Base-by-base conservation (phyloP, 768 basidiomycete species). In the Suillus americanus region DNA sequence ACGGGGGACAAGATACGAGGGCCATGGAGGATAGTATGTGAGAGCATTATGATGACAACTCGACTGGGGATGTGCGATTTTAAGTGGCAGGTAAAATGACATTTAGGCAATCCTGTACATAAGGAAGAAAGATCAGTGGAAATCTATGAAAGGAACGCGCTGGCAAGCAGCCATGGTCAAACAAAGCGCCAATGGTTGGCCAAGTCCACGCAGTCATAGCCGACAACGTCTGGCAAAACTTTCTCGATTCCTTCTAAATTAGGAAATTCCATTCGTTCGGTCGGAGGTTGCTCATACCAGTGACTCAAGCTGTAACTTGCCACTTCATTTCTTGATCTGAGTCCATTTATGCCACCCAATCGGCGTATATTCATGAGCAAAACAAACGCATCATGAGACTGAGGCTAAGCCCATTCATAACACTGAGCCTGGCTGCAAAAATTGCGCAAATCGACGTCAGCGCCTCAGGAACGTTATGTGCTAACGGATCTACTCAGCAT, bases 11-110 rank as follows among this genome's bases (percentile, higher is more conserved):
- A 62, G 10, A 70, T 69, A 55, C 77, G 70, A 50, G 81, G 73
- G 37, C 71, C 54, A 35, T 38, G 18, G 54, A 50, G 51, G 65
- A 76, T 60, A 68, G 69, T 71, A 64, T 79, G 78, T 54, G 79
- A 75, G 41, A 82, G 78, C 78, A 84, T 82, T 43, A 68, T 63
- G 65, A 84, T 82, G 51, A 68, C 62, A 64, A 65, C 68, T 28
- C 8, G 23, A 46, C 38, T 57, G 25, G 30, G 20, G 33, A 40
- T n/a, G 18, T 41, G 56, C 61, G 57, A 57, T n/a, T 45, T 20
- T 77, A 61, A 72, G 75, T 28, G 38, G 38, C 10, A 9, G 41
- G 56, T 62, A 35, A 65, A 50, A 61, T 60, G 51, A 50, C 30
- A 56, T 59, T 64, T 20, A 45, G 46, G 61, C 40, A 12, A 51